A percentile compares a stretch with the other conserved stretches of the same genome.
Conservation (phyloP, 805 yeast species). For the Candida dajiaensis region DNA sequence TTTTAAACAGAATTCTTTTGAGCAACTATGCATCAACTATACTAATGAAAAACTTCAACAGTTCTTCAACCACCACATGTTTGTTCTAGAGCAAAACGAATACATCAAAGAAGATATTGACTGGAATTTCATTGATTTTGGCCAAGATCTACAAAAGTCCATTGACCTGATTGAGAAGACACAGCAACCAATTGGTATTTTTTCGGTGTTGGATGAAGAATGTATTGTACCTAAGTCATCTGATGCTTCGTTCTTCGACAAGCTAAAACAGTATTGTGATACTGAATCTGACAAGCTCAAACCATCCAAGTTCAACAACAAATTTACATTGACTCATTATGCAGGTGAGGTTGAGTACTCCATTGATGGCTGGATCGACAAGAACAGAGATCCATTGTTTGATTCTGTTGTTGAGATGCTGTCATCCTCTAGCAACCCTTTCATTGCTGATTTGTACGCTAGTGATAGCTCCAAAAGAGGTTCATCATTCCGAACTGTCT, state of each 20-base stretch:
- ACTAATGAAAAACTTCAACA: conserved; percentile 97
- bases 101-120: conserved; percentile 88
- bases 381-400: conserved; percentile 89
- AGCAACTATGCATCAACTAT: conserved; percentile 94
- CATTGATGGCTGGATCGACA: conserved; percentile 88
- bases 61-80: conserved; percentile 96
- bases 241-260: conserved; percentile 77
- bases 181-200: conserved; percentile 65
- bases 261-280: conserved; percentile 62
- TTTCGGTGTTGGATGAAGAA: conserved; percentile 88
- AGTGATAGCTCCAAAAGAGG: conserved; percentile 29
- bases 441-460: conserved; percentile 52
- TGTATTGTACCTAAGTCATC: conserved; percentile 90
- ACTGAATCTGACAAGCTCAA: conserved; percentile 50
- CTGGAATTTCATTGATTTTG: conserved; percentile 96
- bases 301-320: conserved; percentile 68
- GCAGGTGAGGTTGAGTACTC: conserved; percentile 96
- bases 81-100: conserved; percentile 95
- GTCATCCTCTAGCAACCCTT: conserved; percentile 46
- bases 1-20: conserved; percentile 88
- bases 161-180: conserved; percentile 87
- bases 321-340: conserved; percentile 83
- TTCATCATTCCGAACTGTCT: conserved; percentile 66
- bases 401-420: conserved; percentile 64
- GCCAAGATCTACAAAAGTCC: conserved; percentile 90